Evolutionary conservation across 2,329 filamentous ascomycete genomes (phyloP).

Genomic region (Dactylonectria estremocensis): DNA sequence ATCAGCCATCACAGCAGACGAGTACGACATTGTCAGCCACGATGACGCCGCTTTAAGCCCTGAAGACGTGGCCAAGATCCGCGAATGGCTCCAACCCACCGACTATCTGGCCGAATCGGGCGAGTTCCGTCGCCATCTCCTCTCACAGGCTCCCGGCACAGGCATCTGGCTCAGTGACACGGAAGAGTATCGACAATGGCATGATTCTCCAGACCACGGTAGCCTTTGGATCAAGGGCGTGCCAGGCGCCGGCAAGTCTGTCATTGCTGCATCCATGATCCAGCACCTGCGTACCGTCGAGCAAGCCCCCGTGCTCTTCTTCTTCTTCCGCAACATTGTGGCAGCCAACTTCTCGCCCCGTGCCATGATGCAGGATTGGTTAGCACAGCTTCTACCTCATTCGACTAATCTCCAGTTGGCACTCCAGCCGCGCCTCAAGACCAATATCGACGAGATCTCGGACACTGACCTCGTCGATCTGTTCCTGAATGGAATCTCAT

Average conservation of each 20-base stretch:
- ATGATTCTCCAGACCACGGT: constrained; percentile 41
- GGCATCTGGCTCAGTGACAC: constrained; percentile 47
- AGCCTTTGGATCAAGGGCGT: constrained; percentile 49
- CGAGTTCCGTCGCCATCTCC: constrained; percentile 46
- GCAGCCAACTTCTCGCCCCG: constrained; percentile 42
- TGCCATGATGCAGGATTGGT: constrained; percentile 43
- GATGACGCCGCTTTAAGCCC: constrained; percentile 33
- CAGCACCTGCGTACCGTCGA: constrained; percentile 40
- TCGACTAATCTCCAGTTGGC: constrained; percentile 41
- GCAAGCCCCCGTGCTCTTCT: constrained; percentile 39
- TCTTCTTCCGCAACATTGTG: constrained; percentile 46
- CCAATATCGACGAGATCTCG: constrained; percentile 34
- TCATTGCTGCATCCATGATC: constrained; percentile 42
- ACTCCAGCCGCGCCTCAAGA: constrained; percentile 32
- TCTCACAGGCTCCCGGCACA: constrained; percentile 45
- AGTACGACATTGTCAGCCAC: constrained; percentile 41
- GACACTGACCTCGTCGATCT: constrained; percentile 42
- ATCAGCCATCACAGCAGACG: constrained; percentile 36
- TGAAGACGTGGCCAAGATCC: constrained; percentile 32
- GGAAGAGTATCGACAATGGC: constrained; percentile 42
- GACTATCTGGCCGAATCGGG: constrained; percentile 47
- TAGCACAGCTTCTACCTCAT: constrained; percentile 40
- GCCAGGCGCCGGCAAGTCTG: constrained; percentile 46
- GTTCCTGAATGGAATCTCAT: constrained; percentile 35
- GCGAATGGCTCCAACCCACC: constrained; percentile 49